Conservation (phyloP, 2,329 filamentous ascomycete genomes). For the Colletotrichum musicola region DNA sequence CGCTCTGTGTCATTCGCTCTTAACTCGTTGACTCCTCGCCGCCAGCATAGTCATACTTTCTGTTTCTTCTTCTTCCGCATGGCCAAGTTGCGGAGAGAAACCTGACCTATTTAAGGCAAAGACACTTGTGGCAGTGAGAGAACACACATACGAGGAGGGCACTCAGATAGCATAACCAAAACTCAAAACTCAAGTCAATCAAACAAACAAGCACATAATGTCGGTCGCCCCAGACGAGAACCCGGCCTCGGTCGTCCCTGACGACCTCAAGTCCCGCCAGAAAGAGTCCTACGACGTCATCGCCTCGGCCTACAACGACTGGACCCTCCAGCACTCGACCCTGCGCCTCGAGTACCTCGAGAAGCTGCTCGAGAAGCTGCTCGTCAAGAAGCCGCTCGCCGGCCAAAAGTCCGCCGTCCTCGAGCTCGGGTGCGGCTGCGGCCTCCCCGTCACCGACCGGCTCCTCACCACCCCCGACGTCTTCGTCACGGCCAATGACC, state of each 20-base stretch:
- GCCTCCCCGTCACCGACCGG: constrained; percentile 50
- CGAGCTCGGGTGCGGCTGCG: constrained; percentile 58
- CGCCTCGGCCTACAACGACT: constrained; percentile 54
- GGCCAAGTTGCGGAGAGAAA: constrained; percentile 1
- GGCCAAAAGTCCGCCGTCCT: constrained; percentile 45
- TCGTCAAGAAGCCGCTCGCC: constrained; percentile 19
- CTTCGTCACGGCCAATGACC: constrained; percentile 54
- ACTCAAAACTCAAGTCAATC: background rate
- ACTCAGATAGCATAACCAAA: constrained; percentile 4
- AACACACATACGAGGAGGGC: background rate
- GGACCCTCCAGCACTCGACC: constrained; percentile 50
- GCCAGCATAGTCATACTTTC: too few relatives aligned
- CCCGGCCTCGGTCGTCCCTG: background rate
- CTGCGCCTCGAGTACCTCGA: constrained; percentile 51
- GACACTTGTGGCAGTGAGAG: background rate
- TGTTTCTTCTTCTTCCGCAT: background rate
- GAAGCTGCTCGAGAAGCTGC: constrained; percentile 47
- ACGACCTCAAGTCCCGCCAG: constrained; percentile 53
- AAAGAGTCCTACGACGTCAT: constrained; percentile 56
- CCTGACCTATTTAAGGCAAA: background rate
- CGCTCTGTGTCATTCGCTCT: too few relatives aligned
- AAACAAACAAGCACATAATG: constrained; percentile 18
- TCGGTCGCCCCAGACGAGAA: constrained; percentile 2
- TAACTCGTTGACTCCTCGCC: too few relatives aligned
- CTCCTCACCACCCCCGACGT: constrained; percentile 46